phyloP scores from a whole-genome alignment of 495 filamentous ascomycete species.

The Mycothermus thermophilus region DNA sequence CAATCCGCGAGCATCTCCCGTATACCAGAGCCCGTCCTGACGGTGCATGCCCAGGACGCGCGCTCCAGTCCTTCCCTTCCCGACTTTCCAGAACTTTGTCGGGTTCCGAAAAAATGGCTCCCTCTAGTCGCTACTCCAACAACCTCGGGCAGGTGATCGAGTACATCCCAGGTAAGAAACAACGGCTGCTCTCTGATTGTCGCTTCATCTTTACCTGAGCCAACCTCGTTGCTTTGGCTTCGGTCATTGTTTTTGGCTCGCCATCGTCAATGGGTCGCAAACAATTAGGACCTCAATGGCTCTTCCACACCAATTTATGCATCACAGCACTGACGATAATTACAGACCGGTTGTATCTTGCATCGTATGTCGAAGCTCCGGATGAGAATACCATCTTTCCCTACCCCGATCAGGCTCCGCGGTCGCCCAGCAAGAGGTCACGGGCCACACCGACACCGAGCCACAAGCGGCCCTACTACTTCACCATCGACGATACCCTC shows the following conservation, averaged over 20 bases:
- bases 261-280: background rate
- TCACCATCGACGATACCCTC: slow-evolving; percentile 82
- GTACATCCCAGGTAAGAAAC: slow-evolving; percentile 46
- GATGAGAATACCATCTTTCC: slow-evolving; percentile 74
- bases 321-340: slow-evolving; percentile 24
- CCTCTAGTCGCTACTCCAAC: slow-evolving; percentile 25
- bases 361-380: slow-evolving; percentile 75
- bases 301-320: no score
- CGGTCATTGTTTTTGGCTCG: slow-evolving; percentile 1
- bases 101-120: slow-evolving; percentile 31
- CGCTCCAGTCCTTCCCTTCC: background rate
- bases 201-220: no score
- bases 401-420: slow-evolving; percentile 46
- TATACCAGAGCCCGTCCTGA: background rate
- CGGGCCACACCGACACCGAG: slow-evolving; percentile 35
- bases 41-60: background rate
- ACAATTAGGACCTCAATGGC: no score
- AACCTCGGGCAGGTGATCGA: slow-evolving; percentile 43
- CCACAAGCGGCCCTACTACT: slow-evolving; percentile 64
- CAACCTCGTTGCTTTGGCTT: no score
- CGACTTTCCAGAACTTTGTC: background rate
- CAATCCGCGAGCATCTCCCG: no score
- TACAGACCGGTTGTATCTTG: slow-evolving; percentile 86
- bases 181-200: no score
- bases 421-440: slow-evolving; percentile 60